Conservation (phyloP, 2,329 filamentous ascomycete genomes). For the Diaporthe citri region DNA sequence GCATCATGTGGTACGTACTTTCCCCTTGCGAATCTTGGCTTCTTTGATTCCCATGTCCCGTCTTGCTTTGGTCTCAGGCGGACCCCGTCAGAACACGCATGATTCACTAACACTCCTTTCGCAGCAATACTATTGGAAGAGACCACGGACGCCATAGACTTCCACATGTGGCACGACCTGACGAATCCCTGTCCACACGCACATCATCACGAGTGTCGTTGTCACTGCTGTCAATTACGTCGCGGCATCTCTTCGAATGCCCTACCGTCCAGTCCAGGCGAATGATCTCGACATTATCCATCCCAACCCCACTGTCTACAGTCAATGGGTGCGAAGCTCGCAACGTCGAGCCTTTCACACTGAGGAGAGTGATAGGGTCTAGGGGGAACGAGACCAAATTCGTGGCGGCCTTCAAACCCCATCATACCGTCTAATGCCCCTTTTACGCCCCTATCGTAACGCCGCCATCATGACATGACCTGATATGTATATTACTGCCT, state of each 20-base stretch:
- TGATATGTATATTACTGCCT: constrained; percentile 32
- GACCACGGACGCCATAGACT: constrained; percentile 68
- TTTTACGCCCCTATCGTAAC: constrained; percentile 9
- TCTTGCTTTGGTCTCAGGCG: neutral
- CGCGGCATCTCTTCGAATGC: too few species aligned
- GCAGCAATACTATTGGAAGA: constrained; percentile 80
- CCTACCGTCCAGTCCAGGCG: neutral
- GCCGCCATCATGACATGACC: constrained; percentile 22
- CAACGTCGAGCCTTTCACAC: neutral
- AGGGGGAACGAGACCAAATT: neutral
- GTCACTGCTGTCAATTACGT: neutral
- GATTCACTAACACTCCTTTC: constrained; percentile 41
- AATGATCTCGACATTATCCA: neutral
- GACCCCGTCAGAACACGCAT: neutral
- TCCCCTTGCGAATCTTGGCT: too few species aligned
- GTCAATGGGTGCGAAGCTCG: neutral
- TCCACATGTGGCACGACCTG: neutral
- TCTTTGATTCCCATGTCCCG: neutral
- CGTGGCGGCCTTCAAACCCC: too few species aligned
- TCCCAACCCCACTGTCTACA: neutral
- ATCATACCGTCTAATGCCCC: constrained; percentile 27
- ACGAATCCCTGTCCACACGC: constrained; percentile 39
- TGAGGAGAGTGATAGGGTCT: neutral
- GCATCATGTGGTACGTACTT: constrained; percentile 69
- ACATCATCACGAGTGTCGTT: neutral